Evolutionary conservation across 495 filamentous ascomycete genomes (phyloP).

Genomic region (Daldinia childiae): DNA sequence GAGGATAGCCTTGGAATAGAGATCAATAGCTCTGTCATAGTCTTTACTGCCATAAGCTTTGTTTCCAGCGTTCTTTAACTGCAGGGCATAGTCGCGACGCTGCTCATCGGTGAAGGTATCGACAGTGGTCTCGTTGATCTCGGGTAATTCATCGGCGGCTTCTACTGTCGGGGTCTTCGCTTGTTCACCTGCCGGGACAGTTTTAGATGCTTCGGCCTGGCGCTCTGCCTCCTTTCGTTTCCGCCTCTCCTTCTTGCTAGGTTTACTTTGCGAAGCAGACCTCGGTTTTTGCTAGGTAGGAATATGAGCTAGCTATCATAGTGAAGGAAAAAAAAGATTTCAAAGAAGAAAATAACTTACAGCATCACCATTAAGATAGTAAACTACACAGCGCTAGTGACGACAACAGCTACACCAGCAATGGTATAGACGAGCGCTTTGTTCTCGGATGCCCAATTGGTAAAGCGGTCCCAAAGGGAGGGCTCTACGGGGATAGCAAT

Average conservation of each 20-base stretch:
- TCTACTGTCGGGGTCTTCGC: constrained; percentile 66
- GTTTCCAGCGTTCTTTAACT: constrained; percentile 95
- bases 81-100: constrained; percentile 83
- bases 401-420: constrained; percentile 90
- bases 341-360: constrained; percentile 46
- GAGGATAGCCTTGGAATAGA: constrained; percentile 94
- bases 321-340: neutral
- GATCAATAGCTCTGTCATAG: constrained; percentile 87
- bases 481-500: constrained; percentile 58
- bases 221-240: constrained; percentile 78
- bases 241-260: constrained; percentile 65
- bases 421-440: constrained; percentile 96
- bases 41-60: constrained; percentile 94
- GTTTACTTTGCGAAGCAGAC: constrained; percentile 50
- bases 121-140: constrained; percentile 83
- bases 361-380: constrained; percentile 73
- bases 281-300: constrained; percentile 38
- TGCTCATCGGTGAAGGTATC: constrained; percentile 73
- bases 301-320: constrained; percentile 13
- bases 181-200: constrained; percentile 49
- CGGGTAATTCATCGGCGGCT: constrained; percentile 79
- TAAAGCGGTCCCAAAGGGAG: constrained; percentile 87
- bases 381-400: constrained; percentile 87
- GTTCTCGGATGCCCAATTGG: constrained; percentile 93
- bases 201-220: constrained; percentile 61